Evolutionary conservation across 2,329 filamentous ascomycete species (phyloP).

Genomic region (Helotiales sp.): DNA sequence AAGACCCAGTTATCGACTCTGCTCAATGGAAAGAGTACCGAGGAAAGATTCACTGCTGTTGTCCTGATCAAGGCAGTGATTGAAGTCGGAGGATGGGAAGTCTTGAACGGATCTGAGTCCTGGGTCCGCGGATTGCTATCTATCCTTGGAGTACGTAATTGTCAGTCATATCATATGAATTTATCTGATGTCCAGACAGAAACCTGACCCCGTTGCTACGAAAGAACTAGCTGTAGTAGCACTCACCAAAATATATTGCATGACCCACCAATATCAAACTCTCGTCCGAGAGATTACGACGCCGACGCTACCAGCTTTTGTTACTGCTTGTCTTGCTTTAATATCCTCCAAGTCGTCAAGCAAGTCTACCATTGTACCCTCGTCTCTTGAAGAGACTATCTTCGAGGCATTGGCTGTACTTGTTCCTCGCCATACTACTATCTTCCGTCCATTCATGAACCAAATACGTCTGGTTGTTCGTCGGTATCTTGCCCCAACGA

Average conservation of each 20-base stretch:
- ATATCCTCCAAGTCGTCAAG: slow-evolving; percentile 45
- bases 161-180: background rate
- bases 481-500: slow-evolving; percentile 64
- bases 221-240: slow-evolving; percentile 78
- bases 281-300: slow-evolving; percentile 86
- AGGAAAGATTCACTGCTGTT: slow-evolving; percentile 76
- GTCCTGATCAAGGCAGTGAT: slow-evolving; percentile 78
- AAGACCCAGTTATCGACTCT: slow-evolving; percentile 77
- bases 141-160: slow-evolving; percentile 62
- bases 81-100: slow-evolving; percentile 83
- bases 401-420: slow-evolving; percentile 71
- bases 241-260: slow-evolving; percentile 78
- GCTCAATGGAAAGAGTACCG: slow-evolving; percentile 71
- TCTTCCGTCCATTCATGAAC: slow-evolving; percentile 72
- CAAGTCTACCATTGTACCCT: slow-evolving; percentile 42
- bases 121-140: slow-evolving; percentile 79
- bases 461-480: slow-evolving; percentile 65
- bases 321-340: slow-evolving; percentile 71
- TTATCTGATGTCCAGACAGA: slow-evolving; percentile 47
- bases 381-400: slow-evolving; percentile 62
- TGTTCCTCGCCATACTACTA: slow-evolving; percentile 78
- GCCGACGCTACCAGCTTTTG: slow-evolving; percentile 73
- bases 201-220: slow-evolving; percentile 71
- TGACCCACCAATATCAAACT: slow-evolving; percentile 80
- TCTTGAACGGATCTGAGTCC: slow-evolving; percentile 67